A percentile compares a stretch with the other conserved stretches of the same genome.
These are phyloP conservation scores for Epichloe gansuensis DNA, from an alignment of 2,329 filamentous ascomycete species.

Conservation along the genomic window DNA sequence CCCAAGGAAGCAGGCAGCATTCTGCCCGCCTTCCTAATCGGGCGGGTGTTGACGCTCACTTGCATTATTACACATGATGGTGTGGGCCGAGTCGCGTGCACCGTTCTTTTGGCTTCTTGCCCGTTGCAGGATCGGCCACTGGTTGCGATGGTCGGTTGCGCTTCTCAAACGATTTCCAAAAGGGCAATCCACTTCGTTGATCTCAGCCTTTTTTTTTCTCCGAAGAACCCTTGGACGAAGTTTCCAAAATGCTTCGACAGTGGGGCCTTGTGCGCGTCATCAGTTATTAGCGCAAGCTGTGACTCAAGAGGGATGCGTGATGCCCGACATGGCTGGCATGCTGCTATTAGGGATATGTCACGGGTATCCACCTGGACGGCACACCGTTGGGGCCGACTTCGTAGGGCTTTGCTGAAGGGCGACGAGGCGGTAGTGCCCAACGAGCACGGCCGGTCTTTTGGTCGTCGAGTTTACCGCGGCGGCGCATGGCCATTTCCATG, in stretches of 20 bases:
- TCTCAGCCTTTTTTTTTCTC: background rate
- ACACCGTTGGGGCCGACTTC: conserved; percentile 46
- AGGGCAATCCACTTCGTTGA: too few species aligned
- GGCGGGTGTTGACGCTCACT: background rate
- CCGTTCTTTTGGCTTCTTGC: too few species aligned
- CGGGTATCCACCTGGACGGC: conserved; percentile 44
- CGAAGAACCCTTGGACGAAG: background rate
- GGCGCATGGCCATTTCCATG: conserved; percentile 62
- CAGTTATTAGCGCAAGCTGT: background rate
- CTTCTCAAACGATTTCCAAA: too few species aligned
- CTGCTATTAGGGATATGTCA: conserved; percentile 12
- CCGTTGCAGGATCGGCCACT: background rate
- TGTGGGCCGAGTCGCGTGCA: too few species aligned
- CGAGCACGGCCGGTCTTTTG: conserved; percentile 54
- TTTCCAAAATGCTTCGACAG: conserved; percentile 3
- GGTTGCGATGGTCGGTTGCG: too few species aligned
- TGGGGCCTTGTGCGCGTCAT: background rate
- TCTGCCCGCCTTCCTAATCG: background rate
- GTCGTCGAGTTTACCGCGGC: conserved; percentile 52
- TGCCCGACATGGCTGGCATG: background rate
- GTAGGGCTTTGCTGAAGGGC: conserved; percentile 40
- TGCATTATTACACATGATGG: too few species aligned
- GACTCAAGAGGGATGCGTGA: background rate
- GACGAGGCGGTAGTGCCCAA: conserved; percentile 55
- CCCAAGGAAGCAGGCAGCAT: background rate